These are phyloP conservation scores for Ailanthus altissimus DNA, from an alignment of 345 rosid species.

Conservation along the genomic window DNA sequence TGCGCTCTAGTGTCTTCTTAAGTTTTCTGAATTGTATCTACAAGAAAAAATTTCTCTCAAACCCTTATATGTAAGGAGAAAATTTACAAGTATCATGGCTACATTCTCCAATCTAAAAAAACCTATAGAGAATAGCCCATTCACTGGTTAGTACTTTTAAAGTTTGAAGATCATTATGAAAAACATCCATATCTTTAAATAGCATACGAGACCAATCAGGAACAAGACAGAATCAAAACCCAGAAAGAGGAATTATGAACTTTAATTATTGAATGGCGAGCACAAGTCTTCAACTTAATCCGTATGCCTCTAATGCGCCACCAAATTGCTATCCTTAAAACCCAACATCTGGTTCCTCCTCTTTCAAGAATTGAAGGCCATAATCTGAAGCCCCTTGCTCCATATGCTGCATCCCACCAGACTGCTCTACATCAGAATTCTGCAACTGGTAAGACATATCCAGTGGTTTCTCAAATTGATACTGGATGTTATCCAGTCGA, in stretches of 20 bases:
- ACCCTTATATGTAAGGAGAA: background rate
- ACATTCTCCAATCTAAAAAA: slow-evolving; percentile 23
- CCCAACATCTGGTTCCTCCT: slow-evolving; percentile 21
- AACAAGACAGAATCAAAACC: background rate
- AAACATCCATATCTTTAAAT: background rate
- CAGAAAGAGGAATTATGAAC: background rate
- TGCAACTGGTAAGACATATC: slow-evolving; percentile 22
- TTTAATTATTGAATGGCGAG: background rate
- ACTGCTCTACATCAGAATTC: slow-evolving; percentile 26
- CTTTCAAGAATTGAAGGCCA: slow-evolving; percentile 24
- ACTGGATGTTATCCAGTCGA: background rate
- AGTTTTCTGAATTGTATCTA: background rate
- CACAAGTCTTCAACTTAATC: background rate
- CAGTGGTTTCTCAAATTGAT: slow-evolving; percentile 14
- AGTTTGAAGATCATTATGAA: background rate
- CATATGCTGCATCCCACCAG: slow-evolving; percentile 21
- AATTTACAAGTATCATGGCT: background rate
- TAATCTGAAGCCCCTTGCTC: slow-evolving; percentile 32
- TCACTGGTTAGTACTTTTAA: background rate
- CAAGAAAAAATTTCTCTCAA: background rate
- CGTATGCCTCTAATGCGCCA: too few species aligned
- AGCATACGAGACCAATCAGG: background rate
- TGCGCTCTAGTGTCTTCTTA: background rate
- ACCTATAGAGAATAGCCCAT: slow-evolving; percentile 22
- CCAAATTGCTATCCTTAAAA: background rate